Evolutionary conservation across 495 filamentous ascomycete species (phyloP).

Genomic region (Lepraria neglecta): DNA sequence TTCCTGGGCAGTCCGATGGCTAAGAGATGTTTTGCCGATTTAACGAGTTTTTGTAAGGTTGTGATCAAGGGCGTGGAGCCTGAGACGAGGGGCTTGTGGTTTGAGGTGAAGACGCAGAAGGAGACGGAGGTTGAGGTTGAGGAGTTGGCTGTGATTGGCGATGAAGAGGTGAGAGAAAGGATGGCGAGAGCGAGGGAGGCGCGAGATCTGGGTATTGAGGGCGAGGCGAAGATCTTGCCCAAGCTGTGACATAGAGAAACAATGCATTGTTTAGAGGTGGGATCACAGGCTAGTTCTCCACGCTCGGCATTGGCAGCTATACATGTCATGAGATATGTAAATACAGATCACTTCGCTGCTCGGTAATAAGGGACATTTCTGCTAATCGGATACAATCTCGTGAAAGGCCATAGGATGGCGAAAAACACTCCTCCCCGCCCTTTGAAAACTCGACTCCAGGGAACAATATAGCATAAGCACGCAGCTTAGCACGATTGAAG

Average conservation of each 20-base stretch:
- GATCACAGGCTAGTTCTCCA: too few species aligned
- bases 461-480: not conserved
- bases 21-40: slow-evolving; percentile 48
- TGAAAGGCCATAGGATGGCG: too few species aligned
- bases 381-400: too few species aligned
- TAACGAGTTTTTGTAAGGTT: slow-evolving; percentile 50
- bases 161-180: slow-evolving; percentile 47
- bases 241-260: slow-evolving; percentile 11
- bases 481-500: not conserved
- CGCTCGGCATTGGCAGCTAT: too few species aligned
- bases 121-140: slow-evolving; percentile 46
- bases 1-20: slow-evolving; percentile 46
- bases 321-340: too few species aligned
- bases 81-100: slow-evolving; percentile 44
- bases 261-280: not conserved
- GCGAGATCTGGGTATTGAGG: slow-evolving; percentile 42
- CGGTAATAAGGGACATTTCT: too few species aligned
- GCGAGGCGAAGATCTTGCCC: slow-evolving; percentile 32
- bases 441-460: not conserved
- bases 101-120: slow-evolving; percentile 50
- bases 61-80: slow-evolving; percentile 33
- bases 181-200: slow-evolving; percentile 45
- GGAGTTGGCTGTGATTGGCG: slow-evolving; percentile 41
- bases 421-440: too few species aligned
- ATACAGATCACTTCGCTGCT: too few species aligned